Base-by-base conservation (phyloP, 1,284 basidiomycete species). In the Blastosporella zonata region DNA sequence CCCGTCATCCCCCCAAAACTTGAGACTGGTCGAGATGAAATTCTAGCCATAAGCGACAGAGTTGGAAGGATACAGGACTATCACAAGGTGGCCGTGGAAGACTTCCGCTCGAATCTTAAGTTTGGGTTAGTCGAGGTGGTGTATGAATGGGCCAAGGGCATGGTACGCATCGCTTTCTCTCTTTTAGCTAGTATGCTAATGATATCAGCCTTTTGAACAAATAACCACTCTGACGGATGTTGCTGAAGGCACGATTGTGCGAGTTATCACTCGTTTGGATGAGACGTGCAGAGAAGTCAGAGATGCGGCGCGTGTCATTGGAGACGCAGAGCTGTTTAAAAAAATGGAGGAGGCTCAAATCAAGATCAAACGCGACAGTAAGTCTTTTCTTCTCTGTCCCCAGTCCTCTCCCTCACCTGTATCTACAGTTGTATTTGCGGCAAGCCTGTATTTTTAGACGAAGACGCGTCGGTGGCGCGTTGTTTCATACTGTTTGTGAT, bases 131-230 rank as follows among this genome's bases (percentile, higher is more conserved):
- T 93, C 9, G 92, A 97, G 62, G 95, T 97, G 0, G 96, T 98
- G 6, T 97, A 98, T 65, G 94, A 98, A 67, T 99, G 97, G 97
- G 95, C 97, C 0, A 90, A 89, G 63, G 97, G 97, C 47, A 97
- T 95, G 88, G 95, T 95, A 59, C 61, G 81, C n/a, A 12, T n/a
- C 6, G 13, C 15, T 7, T 36, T 8, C 10, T 46, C 13, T 38
- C 3, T 6, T 2, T 41, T 39, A n/a, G 13, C 18, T 44, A 5
- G 47, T 7, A 13, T 42, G 17, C 21, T 37, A 13, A 29, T 40
- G 12, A 35, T 54, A 53, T 9, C 55, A 97, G 94, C 91, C 95
- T 0, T 99, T 99, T 67, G 85, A 93, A 58, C 86, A 98, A 62
- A 97, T 99, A 59, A 94, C 92, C 1, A 70, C 80, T 6, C 72